phyloP scores from a whole-genome alignment of 192 early-diverging fungal species.

The Coemansia sp. region DNA sequence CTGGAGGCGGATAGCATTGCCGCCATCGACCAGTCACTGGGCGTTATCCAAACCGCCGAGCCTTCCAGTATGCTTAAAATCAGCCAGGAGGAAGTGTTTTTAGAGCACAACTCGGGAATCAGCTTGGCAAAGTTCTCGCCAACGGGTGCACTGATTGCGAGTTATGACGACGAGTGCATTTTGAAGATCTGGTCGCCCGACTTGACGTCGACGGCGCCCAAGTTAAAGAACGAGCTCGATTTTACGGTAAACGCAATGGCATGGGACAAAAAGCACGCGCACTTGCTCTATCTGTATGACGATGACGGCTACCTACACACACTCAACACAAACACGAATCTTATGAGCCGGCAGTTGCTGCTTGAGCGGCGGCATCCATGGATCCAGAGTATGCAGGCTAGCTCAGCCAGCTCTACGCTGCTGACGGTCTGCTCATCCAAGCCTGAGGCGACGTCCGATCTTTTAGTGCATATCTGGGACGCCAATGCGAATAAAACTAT shows the following conservation, averaged over 20 bases:
- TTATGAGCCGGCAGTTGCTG: slow-evolving; percentile 39
- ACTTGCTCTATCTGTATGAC: slow-evolving; percentile 50
- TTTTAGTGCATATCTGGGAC: slow-evolving; percentile 44
- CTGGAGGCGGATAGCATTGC: neutral
- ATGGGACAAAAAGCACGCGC: slow-evolving; percentile 47
- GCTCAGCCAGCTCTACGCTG: slow-evolving; percentile 39
- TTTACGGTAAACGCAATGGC: slow-evolving; percentile 48
- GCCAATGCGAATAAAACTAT: slow-evolving; percentile 28
- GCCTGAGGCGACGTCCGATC: slow-evolving; percentile 42
- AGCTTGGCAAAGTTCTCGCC: slow-evolving; percentile 46
- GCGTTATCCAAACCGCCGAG: slow-evolving; percentile 26
- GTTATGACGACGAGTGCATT: slow-evolving; percentile 55
- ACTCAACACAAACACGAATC: slow-evolving; percentile 47
- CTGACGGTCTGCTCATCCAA: slow-evolving; percentile 40
- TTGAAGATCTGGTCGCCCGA: slow-evolving; percentile 53
- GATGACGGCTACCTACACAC: slow-evolving; percentile 48
- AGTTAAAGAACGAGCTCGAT: slow-evolving; percentile 53
- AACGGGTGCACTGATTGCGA: slow-evolving; percentile 47
- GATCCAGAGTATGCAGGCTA: slow-evolving; percentile 45
- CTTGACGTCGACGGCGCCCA: slow-evolving; percentile 24
- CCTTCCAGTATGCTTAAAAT: slow-evolving; percentile 40
- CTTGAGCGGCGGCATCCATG: slow-evolving; percentile 33
- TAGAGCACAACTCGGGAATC: slow-evolving; percentile 51
- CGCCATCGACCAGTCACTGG: slow-evolving; percentile 8
- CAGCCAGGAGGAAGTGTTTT: slow-evolving; percentile 51